Conservation (phyloP, 345 rosid species). For the Gossypium anomalum region DNA sequence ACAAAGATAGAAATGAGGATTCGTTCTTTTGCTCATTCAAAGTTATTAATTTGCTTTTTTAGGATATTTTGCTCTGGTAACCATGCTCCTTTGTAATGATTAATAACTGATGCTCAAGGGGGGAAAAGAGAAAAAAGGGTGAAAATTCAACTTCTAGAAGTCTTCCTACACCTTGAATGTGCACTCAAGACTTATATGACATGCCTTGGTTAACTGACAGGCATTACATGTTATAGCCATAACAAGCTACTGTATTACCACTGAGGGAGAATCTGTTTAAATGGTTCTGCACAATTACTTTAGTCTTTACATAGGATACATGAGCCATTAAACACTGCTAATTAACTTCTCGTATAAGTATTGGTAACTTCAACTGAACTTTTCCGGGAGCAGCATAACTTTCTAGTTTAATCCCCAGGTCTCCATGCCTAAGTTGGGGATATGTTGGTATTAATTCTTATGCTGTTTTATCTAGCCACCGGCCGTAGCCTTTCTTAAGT, state of each 20-base stretch:
- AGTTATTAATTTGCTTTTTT: neutral
- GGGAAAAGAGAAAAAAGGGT: no score
- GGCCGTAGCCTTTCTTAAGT: neutral
- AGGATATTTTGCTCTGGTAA: neutral
- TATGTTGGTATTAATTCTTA: neutral
- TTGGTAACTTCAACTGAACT: neutral
- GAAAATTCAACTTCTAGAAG: neutral
- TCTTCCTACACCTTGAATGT: neutral
- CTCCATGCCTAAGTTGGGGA: neutral
- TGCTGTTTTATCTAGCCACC: neutral
- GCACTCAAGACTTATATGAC: neutral
- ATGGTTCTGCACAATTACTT: neutral
- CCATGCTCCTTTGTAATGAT: neutral
- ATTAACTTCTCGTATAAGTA: neutral
- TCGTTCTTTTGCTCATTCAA: neutral
- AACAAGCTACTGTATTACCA: neutral
- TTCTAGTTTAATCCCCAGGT: neutral
- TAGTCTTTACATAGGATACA: neutral
- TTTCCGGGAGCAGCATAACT: neutral
- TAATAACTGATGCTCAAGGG: neutral
- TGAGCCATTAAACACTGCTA: neutral
- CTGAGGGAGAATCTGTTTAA: neutral
- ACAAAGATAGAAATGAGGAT: neutral
- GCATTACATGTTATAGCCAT: neutral
- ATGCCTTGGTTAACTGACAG: neutral